Base-by-base conservation (phyloP, 345 rosid genomes). In the Passiflora organensis region DNA sequence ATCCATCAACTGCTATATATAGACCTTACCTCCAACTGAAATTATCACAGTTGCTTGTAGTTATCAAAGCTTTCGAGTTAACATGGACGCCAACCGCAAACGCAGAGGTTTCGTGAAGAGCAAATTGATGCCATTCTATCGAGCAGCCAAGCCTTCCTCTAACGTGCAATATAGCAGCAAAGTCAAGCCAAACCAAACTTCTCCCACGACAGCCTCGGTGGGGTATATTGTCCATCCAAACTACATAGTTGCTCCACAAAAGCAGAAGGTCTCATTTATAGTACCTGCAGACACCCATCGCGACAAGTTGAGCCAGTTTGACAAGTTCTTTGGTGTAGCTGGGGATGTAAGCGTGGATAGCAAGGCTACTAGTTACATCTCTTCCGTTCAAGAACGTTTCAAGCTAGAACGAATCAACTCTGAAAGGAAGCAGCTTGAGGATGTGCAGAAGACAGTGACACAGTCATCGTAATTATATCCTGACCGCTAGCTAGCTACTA, bases 311-410 rank as follows among this genome's bases (percentile, higher is more conserved):
- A 66, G 45, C 71, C 68, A 68, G 10, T 63, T 65, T 0, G 78
- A 78, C 18, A 67, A 22, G 46, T 8, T 63, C 20, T 72, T 56
- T 13, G 76, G 77, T 1, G 66, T 72, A 2, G 51, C 60, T 28
- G 78, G 51, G 0, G 84, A 78, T 41, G 82, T 66, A 44, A 13
- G 65, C 20, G 77, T 83, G 1, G 90, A 83, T 49, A 10, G 43
- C 45, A 81, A 66, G 68, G 81, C 86, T 44, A 43, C 81, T 5
- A 64, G 28, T 25, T 81, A 76, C 65, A 84, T 84, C 60, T 66
- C 77, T 46, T 65, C 78, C 1, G 86, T 79, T 59, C 81, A 65
- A 45, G 82, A 79, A 38, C 79, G 90, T 48, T 81, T 81, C 76
- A 80, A 75, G 72, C 81, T 67, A 43, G 83, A 83, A 60, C 48